Evolutionary conservation across 805 yeast genomes (phyloP).

Genomic region (Jamesozyma spencerorum): DNA sequence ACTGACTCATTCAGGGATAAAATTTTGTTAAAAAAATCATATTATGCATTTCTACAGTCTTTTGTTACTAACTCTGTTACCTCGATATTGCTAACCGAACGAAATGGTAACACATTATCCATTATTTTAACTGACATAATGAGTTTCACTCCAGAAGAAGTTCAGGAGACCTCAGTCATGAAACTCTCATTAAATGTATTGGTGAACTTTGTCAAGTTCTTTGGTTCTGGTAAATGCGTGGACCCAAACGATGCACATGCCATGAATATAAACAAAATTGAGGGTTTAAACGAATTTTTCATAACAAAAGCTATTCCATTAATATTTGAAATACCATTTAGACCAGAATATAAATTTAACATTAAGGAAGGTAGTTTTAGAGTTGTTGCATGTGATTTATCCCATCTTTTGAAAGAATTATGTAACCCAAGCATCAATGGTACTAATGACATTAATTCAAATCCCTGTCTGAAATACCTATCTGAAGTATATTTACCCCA

Average conservation of each 20-base stretch:
- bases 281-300: slow-evolving; percentile 62
- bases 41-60: slow-evolving; percentile 58
- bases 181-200: slow-evolving; percentile 64
- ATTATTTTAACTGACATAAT: slow-evolving; percentile 53
- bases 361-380: slow-evolving; percentile 73
- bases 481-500: slow-evolving; percentile 40
- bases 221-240: slow-evolving; percentile 61
- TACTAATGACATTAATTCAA: slow-evolving; percentile 14
- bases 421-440: slow-evolving; percentile 30
- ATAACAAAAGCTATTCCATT: slow-evolving; percentile 59
- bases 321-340: slow-evolving; percentile 73
- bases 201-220: slow-evolving; percentile 47
- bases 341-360: slow-evolving; percentile 49
- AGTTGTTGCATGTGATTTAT: slow-evolving; percentile 63
- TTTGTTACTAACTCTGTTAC: slow-evolving; percentile 70
- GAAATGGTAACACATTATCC: slow-evolving; percentile 53
- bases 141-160: slow-evolving; percentile 49
- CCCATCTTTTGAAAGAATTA: slow-evolving; percentile 57
- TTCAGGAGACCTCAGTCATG: slow-evolving; percentile 53
- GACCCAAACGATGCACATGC: slow-evolving; percentile 51
- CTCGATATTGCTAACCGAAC: slow-evolving; percentile 62
- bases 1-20: slow-evolving; percentile 63
- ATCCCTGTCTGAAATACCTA: slow-evolving; percentile 39
- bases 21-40: slow-evolving; percentile 56
- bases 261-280: slow-evolving; percentile 39